Conservation (phyloP, 805 yeast genomes). For the Wickerhamiella lipophila region DNA sequence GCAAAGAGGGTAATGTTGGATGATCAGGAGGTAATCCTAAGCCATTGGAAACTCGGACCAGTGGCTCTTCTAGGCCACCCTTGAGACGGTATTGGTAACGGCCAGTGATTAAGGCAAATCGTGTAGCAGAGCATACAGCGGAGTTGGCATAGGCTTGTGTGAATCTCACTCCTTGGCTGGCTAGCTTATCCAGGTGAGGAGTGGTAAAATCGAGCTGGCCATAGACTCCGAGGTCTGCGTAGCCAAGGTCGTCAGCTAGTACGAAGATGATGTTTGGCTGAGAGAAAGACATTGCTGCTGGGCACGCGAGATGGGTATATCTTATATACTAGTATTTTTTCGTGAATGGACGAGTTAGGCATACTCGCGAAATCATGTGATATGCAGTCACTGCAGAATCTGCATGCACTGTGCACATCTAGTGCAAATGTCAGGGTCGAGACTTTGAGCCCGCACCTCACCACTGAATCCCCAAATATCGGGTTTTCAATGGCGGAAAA, state of each 20-base stretch:
- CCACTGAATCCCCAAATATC: no score
- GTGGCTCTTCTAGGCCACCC: conserved; percentile 20
- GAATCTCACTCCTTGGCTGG: conserved; percentile 36
- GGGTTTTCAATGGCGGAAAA: no score
- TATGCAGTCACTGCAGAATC: background rate
- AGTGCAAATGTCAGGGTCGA: background rate
- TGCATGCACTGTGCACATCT: background rate
- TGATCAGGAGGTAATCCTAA: conserved; percentile 16
- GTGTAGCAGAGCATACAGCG: conserved; percentile 54
- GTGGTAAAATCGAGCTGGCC: conserved; percentile 45
- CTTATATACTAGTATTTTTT: no score
- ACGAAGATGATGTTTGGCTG: conserved; percentile 41
- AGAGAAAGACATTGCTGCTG: background rate
- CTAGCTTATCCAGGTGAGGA: conserved; percentile 38
- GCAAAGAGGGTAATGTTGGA: conserved; percentile 34
- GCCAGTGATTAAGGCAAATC: conserved; percentile 49
- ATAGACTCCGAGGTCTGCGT: conserved; percentile 41
- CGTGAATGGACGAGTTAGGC: background rate
- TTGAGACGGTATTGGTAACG: conserved; percentile 39
- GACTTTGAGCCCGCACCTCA: no score
- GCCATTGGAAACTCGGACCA: conserved; percentile 13
- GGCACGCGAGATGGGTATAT: no score
- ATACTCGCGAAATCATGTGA: background rate
- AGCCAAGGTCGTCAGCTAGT: conserved; percentile 52
- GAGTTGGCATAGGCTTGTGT: conserved; percentile 52